Evolutionary conservation across 2,329 filamentous ascomycete species (phyloP), one percentile per base, ranked within the genome.

Genomic region (Sclerotinia spermophila): DNA sequence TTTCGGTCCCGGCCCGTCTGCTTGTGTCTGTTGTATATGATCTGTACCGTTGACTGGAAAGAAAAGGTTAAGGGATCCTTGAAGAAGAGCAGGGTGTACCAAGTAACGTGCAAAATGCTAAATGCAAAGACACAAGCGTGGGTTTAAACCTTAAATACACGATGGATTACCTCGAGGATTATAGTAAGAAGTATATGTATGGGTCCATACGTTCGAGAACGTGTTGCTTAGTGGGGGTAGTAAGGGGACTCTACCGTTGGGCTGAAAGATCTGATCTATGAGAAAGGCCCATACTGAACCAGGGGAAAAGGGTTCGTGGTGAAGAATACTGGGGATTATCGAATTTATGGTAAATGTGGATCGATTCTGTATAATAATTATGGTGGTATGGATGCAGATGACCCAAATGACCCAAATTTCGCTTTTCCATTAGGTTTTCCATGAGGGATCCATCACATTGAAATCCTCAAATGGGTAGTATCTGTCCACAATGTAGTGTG

Each of bases 281-380:
- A 60, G 40, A 40, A 40, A 42, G n/a, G 21, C 11, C 5, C 24
- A 38, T 65, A 30, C 44, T 44, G 51, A 35, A 48, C 68, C 48
- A 65, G 48, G 68, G 59, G 48, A 45, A 65, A 45, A n/a, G 35
- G 24, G 59, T 69, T 56, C 68, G 56, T 45, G 30, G 38, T 65
- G 68, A 38, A 69, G 68, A 56, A 61, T 48, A 27, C 30, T 40
- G 45, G 45, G 44, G 62, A 11, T 11, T 27, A 15, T n/a, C 21
- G 33, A 30, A 11, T 40, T 51, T 15, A 10, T 40, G 45, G 45
- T 30, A 69, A 21, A 56, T 35, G 33, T 30, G 38, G 65, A 11
- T 38, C 24, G 21, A 38, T 17, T 38, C 30, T 15, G 55, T 58
- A 58, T n/a, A 17, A 35, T 24, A n/a, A n/a, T n/a, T n/a, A 35